phyloP scores from a whole-genome alignment of 1,139 yeast genomes.

The Hyphopichia khmerensis region DNA sequence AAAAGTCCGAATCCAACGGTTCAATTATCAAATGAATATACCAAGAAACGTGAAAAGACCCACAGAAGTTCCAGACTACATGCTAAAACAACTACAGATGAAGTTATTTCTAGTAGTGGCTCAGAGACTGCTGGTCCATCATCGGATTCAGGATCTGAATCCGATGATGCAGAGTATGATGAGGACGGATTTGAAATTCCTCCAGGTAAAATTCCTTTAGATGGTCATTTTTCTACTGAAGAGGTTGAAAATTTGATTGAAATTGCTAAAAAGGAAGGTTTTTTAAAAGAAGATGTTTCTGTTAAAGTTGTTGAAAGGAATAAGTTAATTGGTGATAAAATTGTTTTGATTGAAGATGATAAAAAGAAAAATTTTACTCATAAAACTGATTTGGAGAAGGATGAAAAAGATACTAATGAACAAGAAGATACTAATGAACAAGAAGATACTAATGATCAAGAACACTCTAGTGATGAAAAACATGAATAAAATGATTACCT shows the following conservation, averaged over 20 bases:
- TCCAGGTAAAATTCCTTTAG: conserved; percentile 38
- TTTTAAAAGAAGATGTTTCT: conserved; percentile 24
- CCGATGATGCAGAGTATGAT: conserved; percentile 18
- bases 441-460: no score
- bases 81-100: background rate
- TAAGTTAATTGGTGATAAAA: conserved; percentile 15
- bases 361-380: background rate
- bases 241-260: conserved; percentile 32
- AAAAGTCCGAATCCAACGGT: conserved; percentile 1
- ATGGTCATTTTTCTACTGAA: conserved; percentile 39
- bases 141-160: conserved; percentile 6
- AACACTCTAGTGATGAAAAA: no score
- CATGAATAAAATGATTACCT: no score
- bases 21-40: background rate
- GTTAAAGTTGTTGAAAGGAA: conserved; percentile 24
- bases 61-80: background rate
- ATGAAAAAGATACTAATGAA: no score
- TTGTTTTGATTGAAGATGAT: conserved; percentile 8
- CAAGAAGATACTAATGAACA: no score
- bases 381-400: background rate
- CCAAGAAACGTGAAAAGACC: background rate
- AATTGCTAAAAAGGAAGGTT: conserved; percentile 31
- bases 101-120: background rate
- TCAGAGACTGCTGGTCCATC: conserved; percentile 3
- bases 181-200: conserved; percentile 40